Percentiles rank a stretch among this genome's conserved stretches.
Conservation (phyloP, 129 eudicot genomes). For the Pulicaria dysenterica region DNA sequence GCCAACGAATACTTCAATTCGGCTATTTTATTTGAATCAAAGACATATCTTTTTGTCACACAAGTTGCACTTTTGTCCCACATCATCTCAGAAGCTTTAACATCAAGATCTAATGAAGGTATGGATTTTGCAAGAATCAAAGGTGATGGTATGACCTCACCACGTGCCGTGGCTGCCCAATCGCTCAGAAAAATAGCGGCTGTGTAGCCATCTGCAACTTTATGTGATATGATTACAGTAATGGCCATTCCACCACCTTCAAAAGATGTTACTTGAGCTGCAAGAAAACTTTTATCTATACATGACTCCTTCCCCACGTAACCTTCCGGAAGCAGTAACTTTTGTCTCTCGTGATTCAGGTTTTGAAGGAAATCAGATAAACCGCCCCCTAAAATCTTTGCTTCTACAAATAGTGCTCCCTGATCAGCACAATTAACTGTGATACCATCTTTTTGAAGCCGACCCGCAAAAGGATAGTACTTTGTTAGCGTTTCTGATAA, state of each 20-base stretch:
- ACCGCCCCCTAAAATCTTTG: neutral
- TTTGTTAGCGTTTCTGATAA: conserved; percentile 31
- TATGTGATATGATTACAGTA: conserved; percentile 26
- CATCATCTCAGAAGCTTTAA: conserved; percentile 11
- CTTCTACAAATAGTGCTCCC: conserved; percentile 15
- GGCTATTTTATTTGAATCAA: neutral
- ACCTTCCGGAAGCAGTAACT: conserved; percentile 25
- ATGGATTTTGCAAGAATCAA: conserved; percentile 16
- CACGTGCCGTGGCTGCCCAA: conserved; percentile 32
- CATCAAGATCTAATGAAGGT: neutral
- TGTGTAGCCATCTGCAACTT: conserved; percentile 34
- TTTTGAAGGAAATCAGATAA: conserved; percentile 24
- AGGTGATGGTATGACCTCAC: conserved; percentile 25
- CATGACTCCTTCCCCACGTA: conserved; percentile 30
- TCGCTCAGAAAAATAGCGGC: conserved; percentile 25
- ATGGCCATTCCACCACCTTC: conserved; percentile 32
- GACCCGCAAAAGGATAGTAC: conserved; percentile 38
- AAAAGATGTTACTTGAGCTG: conserved; percentile 31
- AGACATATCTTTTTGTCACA: conserved; percentile 28
- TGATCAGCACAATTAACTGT: conserved; percentile 32
- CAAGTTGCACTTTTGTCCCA: conserved; percentile 1
- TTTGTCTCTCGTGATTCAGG: conserved; percentile 9
- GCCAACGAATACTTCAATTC: neutral
- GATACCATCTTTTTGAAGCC: conserved; percentile 26
- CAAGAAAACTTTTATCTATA: conserved; percentile 11